Evolutionary conservation across 225 moss, liverwort and hornwort genomes (phyloP).

Genomic region (Lunularia cruciata): DNA sequence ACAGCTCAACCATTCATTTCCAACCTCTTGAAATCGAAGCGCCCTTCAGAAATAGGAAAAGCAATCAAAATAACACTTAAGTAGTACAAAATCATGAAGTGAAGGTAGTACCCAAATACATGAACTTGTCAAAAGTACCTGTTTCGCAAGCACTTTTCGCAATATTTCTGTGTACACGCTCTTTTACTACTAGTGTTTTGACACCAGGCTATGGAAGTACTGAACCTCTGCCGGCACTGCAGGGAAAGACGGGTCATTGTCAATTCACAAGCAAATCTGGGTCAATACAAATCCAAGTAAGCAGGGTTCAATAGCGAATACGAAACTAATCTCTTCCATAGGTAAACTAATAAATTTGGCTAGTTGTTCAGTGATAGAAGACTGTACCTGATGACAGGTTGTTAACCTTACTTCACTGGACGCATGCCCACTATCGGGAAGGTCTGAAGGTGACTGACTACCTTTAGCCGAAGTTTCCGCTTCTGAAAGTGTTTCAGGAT

Average conservation of each 20-base stretch:
- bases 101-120: background rate
- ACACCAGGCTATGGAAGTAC: conserved; percentile 14
- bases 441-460: background rate
- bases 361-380: background rate
- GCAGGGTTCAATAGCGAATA: background rate
- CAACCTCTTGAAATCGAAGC: too few relatives aligned
- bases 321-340: background rate
- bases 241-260: background rate
- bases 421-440: background rate
- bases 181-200: conserved; percentile 4
- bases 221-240: conserved; percentile 36
- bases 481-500: background rate
- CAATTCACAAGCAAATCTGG: background rate
- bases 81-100: too few relatives aligned
- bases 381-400: conserved; percentile 33
- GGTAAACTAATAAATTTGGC: background rate
- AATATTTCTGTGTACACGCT: conserved; percentile 28
- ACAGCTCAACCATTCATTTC: too few relatives aligned
- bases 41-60: too few relatives aligned
- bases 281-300: background rate
- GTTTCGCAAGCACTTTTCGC: conserved; percentile 31
- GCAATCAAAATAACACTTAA: too few relatives aligned
- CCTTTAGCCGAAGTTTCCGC: background rate
- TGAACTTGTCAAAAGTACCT: conserved; percentile 11
- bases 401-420: background rate